Conservation (phyloP, 2,329 filamentous ascomycete genomes). For the Xylariaceae sp. region DNA sequence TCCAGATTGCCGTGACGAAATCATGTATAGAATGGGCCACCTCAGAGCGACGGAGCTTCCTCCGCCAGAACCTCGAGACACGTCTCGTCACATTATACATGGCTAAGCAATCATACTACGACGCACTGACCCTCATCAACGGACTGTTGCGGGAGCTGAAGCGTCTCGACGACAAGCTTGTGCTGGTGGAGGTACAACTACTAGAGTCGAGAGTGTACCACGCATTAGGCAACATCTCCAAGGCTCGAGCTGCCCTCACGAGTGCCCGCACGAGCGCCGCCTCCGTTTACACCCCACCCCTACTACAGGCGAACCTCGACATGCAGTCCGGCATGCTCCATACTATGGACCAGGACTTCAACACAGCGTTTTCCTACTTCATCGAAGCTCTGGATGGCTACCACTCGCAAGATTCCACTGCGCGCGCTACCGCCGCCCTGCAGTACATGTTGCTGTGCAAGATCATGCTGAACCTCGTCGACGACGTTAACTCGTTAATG, state of each 20-base stretch:
- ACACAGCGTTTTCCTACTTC: constrained; percentile 97
- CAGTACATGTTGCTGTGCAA: constrained; percentile 99
- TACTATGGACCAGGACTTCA: constrained; percentile 98
- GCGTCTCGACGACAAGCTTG: constrained; percentile 95
- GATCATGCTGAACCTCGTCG: constrained; percentile 95
- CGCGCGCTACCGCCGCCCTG: constrained; percentile 89
- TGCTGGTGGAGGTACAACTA: constrained; percentile 94
- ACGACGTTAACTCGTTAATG: constrained; percentile 94
- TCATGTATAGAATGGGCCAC: constrained; percentile 99
- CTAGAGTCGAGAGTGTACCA: constrained; percentile 97
- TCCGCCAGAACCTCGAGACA: constrained; percentile 96
- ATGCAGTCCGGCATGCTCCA: constrained; percentile 99
- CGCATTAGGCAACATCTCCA: constrained; percentile 91
- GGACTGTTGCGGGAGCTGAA: constrained; percentile 93
- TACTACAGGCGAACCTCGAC: constrained; percentile 91
- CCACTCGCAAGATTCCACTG: constrained; percentile 80
- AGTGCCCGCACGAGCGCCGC: constrained; percentile 92
- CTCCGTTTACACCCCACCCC: constrained; percentile 92
- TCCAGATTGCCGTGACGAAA: constrained; percentile 91
- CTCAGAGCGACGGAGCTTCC: constrained; percentile 87
- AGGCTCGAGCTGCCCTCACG: constrained; percentile 90
- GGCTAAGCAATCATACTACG: constrained; percentile 96
- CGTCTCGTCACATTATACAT: constrained; percentile 91
- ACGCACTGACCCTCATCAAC: constrained; percentile 94
- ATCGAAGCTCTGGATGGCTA: constrained; percentile 98